Evolutionary conservation across 208 protist genomes (phyloP).

Genomic region (Lotmaria passim): DNA sequence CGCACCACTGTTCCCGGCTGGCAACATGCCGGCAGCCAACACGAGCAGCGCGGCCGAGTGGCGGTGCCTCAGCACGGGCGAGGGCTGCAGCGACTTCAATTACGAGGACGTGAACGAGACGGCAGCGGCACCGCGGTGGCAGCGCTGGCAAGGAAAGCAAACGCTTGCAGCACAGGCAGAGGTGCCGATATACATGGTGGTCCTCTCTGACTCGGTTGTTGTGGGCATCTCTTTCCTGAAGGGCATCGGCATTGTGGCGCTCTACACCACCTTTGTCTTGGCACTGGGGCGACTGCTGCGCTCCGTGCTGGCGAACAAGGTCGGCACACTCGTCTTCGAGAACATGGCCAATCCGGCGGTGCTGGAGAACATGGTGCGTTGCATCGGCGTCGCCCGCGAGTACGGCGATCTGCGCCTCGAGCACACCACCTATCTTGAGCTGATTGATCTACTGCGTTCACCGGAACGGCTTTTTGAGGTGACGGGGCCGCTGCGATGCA

Average conservation of each 20-base stretch:
- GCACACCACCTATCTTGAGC: conserved; percentile 75
- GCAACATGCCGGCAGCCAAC: conserved; percentile 54
- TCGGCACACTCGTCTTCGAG: conserved; percentile 42
- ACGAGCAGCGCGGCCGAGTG: conserved; percentile 48
- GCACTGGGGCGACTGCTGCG: conserved; percentile 74
- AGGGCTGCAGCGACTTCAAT: conserved; percentile 47
- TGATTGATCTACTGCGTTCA: conserved; percentile 76
- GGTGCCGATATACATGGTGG: conserved; percentile 57
- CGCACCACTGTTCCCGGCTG: conserved; percentile 64
- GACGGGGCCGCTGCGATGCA: conserved; percentile 52
- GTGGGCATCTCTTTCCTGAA: conserved; percentile 63
- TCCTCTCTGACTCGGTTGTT: conserved; percentile 59
- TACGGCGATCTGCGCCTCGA: conserved; percentile 75
- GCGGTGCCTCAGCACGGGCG: conserved; percentile 46
- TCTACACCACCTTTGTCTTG: conserved; percentile 88
- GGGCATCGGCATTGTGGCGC: conserved; percentile 71
- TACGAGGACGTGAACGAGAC: conserved; percentile 37
- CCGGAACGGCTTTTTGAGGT: conserved; percentile 64
- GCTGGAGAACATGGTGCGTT: conserved; percentile 61
- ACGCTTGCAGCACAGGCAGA: background rate
- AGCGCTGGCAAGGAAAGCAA: background rate
- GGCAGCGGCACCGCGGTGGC: too few species aligned
- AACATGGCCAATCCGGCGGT: conserved; percentile 67
- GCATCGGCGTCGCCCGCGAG: conserved; percentile 56
- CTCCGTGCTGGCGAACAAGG: conserved; percentile 57